These are phyloP conservation scores for Epichloe hybrida DNA, from an alignment of 2,329 filamentous ascomycete genomes.

Conservation along the genomic window DNA sequence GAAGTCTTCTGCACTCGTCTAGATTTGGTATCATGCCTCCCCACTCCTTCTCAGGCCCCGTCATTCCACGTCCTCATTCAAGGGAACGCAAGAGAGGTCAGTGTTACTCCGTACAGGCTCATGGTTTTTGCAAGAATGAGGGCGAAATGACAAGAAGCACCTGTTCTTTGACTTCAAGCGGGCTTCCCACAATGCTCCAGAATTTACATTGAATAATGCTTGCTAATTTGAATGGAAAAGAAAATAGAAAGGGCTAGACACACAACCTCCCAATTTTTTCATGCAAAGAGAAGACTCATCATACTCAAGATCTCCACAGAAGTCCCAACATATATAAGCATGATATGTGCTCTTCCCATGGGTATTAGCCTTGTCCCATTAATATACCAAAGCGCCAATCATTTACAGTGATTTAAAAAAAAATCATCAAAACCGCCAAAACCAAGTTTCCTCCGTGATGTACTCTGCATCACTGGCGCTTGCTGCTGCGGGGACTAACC, in stretches of 20 bases:
- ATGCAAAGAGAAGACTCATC: neutral
- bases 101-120: no score
- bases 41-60: no score
- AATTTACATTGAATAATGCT: conserved; percentile 1
- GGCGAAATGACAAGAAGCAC: no score
- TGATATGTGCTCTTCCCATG: neutral
- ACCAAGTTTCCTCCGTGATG: neutral
- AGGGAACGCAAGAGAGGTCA: no score
- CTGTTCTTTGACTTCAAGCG: neutral
- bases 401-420: conserved; percentile 1
- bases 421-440: neutral
- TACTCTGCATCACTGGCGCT: neutral
- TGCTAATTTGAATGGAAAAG: neutral
- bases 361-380: conserved; percentile 3
- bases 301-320: neutral
- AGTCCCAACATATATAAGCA: neutral
- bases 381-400: conserved; percentile 2
- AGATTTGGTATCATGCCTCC: neutral
- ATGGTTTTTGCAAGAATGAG: no score
- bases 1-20: neutral
- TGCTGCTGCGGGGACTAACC: neutral
- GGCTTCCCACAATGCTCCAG: neutral
- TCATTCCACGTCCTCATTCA: neutral
- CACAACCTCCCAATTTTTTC: neutral
- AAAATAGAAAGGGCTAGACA: neutral